Evolutionary conservation across 2,329 filamentous ascomycete species (phyloP).

Genomic region (Sphaerostilbella broomeana): DNA sequence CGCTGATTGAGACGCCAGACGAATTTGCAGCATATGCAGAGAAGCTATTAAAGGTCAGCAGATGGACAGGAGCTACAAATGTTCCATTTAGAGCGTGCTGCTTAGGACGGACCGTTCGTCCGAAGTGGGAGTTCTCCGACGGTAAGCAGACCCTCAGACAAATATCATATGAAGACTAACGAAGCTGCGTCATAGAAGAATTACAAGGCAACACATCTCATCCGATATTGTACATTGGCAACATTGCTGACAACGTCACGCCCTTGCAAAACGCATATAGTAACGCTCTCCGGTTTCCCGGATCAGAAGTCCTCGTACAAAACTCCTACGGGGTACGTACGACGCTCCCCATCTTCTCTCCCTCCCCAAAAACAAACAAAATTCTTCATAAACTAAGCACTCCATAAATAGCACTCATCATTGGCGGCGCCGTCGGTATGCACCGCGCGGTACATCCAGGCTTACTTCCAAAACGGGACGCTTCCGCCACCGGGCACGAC

Average conservation of each 20-base stretch:
- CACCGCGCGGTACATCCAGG: conserved; percentile 33
- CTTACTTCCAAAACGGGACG: conserved; percentile 40
- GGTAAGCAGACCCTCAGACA: conserved; percentile 19
- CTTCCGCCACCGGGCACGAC: conserved; percentile 38
- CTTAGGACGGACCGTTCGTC: conserved; percentile 30
- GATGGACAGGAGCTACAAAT: conserved; percentile 37
- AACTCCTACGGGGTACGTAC: conserved; percentile 45
- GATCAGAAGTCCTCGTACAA: conserved; percentile 41
- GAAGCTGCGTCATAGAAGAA: background rate
- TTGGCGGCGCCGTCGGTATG: conserved; percentile 39
- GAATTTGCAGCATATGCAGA: conserved; percentile 30
- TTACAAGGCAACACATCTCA: conserved; percentile 29
- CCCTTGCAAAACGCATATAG: conserved; percentile 39
- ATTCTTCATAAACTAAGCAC: conserved; percentile 7
- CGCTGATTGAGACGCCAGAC: conserved; percentile 25
- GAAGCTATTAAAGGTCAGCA: conserved; percentile 31
- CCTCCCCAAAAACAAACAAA: no score
- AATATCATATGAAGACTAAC: background rate
- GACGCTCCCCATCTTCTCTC: background rate
- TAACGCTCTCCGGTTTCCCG: conserved; percentile 37
- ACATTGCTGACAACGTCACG: conserved; percentile 42
- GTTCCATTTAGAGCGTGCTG: conserved; percentile 35
- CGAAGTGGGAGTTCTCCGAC: conserved; percentile 33
- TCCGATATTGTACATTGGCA: conserved; percentile 42
- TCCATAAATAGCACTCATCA: conserved; percentile 39